A percentile compares a stretch with the other conserved stretches of the same genome.
phyloP scores from a whole-genome alignment of 108 stramenopile species.

The Fragilaria radians region DNA sequence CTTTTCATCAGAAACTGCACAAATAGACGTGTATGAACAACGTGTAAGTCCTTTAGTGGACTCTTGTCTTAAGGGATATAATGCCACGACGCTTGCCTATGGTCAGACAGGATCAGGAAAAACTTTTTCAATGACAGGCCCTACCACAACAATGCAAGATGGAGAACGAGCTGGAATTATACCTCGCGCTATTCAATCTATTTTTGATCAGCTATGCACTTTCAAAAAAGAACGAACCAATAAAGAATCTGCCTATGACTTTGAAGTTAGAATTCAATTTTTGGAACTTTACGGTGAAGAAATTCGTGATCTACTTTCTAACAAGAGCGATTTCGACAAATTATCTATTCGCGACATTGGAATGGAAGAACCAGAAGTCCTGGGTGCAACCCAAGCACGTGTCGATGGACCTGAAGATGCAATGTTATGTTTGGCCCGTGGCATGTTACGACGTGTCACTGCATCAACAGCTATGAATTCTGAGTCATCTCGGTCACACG shows the following conservation, averaged over 20 bases:
- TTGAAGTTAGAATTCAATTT: constrained; percentile 70
- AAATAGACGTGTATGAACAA: constrained; percentile 42
- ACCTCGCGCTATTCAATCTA: constrained; percentile 57
- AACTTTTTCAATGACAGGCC: constrained; percentile 61
- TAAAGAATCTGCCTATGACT: constrained; percentile 28
- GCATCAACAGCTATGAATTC: constrained; percentile 91
- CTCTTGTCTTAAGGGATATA: constrained; percentile 86
- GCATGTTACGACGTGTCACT: constrained; percentile 81
- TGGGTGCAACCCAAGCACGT: constrained; percentile 72
- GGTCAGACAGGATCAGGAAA: constrained; percentile 93
- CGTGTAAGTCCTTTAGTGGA: constrained; percentile 48
- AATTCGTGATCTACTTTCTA: constrained; percentile 84
- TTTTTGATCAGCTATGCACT: constrained; percentile 41
- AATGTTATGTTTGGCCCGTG: constrained; percentile 65
- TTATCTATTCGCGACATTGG: constrained; percentile 64
- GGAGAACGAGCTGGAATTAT: constrained; percentile 58
- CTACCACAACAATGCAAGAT: constrained; percentile 11
- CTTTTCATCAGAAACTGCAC: constrained; percentile 34
- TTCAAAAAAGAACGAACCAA: constrained; percentile 13
- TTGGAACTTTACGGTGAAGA: constrained; percentile 85
- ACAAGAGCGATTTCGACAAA: constrained; percentile 17
- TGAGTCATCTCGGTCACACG: constrained; percentile 72
- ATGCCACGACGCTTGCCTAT: constrained; percentile 95
- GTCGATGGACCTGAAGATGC: constrained; percentile 81
- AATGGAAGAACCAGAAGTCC: constrained; percentile 70